A percentile compares a stretch with the other conserved stretches of the same genome.
Conservation (phyloP, 75 land plant genomes). For the Larix kaempferi region DNA sequence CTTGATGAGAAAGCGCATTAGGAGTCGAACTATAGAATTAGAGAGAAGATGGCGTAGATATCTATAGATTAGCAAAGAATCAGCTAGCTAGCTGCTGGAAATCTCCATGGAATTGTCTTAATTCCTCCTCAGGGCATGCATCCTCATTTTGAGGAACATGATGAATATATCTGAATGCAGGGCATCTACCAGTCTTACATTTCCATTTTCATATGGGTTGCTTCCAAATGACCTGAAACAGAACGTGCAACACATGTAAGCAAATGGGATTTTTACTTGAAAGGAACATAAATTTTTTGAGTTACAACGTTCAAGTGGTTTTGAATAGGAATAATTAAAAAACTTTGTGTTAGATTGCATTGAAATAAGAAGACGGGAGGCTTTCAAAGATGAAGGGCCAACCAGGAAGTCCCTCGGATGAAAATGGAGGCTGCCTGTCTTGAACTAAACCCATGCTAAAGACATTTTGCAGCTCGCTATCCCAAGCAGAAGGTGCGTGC, state of each 20-base stretch:
- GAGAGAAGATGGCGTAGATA: constrained; percentile 2
- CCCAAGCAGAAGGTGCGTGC: constrained; percentile 53
- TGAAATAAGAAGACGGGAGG: neutral
- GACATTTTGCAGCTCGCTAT: constrained; percentile 57
- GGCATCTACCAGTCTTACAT: neutral
- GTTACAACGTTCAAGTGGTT: neutral
- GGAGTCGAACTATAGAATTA: constrained; percentile 3
- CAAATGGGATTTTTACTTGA: neutral
- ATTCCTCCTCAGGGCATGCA: neutral
- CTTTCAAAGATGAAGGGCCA: neutral
- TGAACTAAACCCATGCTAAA: constrained; percentile 35
- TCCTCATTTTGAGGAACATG: neutral
- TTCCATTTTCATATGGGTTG: constrained; percentile 11
- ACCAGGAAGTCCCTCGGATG: constrained; percentile 53
- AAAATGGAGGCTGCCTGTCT: constrained; percentile 33
- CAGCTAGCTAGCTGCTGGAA: neutral
- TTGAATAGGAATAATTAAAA: too few relatives aligned
- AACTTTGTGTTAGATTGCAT: too few relatives aligned
- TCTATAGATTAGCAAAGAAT: neutral
- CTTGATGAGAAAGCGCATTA: neutral
- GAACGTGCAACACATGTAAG: neutral
- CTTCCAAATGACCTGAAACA: constrained; percentile 7
- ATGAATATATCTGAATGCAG: neutral
- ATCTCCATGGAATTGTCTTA: neutral
- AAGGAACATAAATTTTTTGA: neutral